Evolutionary conservation across 2,329 filamentous ascomycete genomes (phyloP), one percentile per base, ranked within the genome.

Genomic region (Aspergillus versicolor): DNA sequence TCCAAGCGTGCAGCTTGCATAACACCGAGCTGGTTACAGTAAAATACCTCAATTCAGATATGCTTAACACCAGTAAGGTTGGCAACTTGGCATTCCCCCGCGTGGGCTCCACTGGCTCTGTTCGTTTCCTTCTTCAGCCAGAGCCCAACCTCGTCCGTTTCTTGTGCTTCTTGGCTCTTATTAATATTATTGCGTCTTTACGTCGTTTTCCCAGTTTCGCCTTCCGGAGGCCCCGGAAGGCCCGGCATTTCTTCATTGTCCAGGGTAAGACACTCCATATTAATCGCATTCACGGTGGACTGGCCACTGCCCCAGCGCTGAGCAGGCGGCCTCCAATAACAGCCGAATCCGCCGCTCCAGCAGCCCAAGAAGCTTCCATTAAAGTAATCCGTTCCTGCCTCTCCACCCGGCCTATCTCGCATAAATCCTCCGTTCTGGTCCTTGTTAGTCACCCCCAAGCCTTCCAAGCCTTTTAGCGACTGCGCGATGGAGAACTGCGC

Each of bases 11-110:
- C 27, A 30, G 27, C 27, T 30, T 30, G 27, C 27, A 30, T 11
- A 30, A 30, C 27, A 30, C 27, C 27, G 27, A 30, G 8, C 9
- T 3, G 27, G 27, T 30, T 9, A 30, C 41, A 43, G 41, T 21
- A 43, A 37, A 47, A 37, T 47, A 32, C n/a, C 27, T 43, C 40
- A 52, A 44, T 13, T 19, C 32, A 45, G 56, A 66, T 72, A 72
- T 71, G 70, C 70, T 72, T 72, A 72, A 72, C 69, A 67, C 68
- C 64, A 70, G 67, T 71, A 72, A 72, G 70, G 70, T 72, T 72
- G 67, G 69, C 63, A 64, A 65, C 63, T 65, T 65, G 63, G 63
- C 63, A 65, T 54, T 58, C 58, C 60, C 27, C 62, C 63, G 60
- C 61, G 61, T 61, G 57, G 51, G 58, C 59, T 58, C 62, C 61